Percentiles rank a stretch among this genome's conserved stretches.
Conservation (phyloP, 257 asterid genomes). For the Verbascum thapsus region DNA sequence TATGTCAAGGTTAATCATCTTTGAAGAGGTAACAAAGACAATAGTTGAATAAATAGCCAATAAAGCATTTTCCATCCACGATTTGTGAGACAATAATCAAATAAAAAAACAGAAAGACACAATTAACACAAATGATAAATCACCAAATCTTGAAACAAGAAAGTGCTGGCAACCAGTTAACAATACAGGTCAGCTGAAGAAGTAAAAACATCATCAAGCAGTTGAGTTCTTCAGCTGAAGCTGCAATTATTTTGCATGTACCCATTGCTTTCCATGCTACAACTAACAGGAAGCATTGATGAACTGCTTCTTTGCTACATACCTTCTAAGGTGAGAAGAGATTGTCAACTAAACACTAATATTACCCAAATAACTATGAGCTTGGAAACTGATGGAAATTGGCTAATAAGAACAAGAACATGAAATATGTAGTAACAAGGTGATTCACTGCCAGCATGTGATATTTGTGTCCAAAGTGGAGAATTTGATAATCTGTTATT, state of each 20-base stretch:
- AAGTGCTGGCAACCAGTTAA: slow-evolving; percentile 12
- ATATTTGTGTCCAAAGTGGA: background rate
- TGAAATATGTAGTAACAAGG: no score
- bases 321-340: slow-evolving; percentile 6
- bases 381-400: background rate
- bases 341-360: slow-evolving; percentile 4
- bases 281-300: background rate
- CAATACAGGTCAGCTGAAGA: background rate
- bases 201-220: slow-evolving; percentile 13
- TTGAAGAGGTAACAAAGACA: slow-evolving; percentile 7
- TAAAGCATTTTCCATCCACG: slow-evolving; percentile 9
- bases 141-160: slow-evolving; percentile 11
- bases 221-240: slow-evolving; percentile 12
- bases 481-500: background rate
- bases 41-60: background rate
- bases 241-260: background rate
- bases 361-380: background rate
- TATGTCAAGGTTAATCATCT: slow-evolving; percentile 9
- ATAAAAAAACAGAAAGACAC: slow-evolving; percentile 10
- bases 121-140: slow-evolving; percentile 15
- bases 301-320: background rate
- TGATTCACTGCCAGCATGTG: no score
- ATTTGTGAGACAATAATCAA: slow-evolving; percentile 17
- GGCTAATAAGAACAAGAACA: background rate
- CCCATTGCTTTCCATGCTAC: background rate